Percentiles rank a stretch among this genome's conserved stretches.
Conservation (phyloP, 148 eudicot genomes). For the Simmondsia chinensis region DNA sequence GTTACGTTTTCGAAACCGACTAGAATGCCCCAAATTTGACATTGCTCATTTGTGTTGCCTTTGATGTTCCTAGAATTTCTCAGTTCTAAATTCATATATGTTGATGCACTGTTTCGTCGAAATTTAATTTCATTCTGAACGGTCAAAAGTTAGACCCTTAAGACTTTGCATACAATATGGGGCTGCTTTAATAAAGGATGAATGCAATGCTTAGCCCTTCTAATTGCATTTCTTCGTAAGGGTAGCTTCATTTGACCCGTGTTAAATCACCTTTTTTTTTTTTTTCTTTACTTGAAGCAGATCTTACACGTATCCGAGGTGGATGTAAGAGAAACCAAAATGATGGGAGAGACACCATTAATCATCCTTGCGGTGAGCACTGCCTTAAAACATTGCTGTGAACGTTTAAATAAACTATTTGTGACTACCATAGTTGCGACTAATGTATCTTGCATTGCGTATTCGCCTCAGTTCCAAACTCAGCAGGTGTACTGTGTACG, state of each 20-base stretch:
- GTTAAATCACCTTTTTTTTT: not conserved
- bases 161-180: too few relatives aligned
- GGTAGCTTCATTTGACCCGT: not conserved
- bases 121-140: too few relatives aligned
- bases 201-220: too few relatives aligned
- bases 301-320: conserved; percentile 81
- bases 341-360: conserved; percentile 88
- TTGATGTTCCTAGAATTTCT: too few relatives aligned
- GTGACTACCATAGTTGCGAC: not conserved
- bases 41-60: too few relatives aligned
- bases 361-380: conserved; percentile 59
- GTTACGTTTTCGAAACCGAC: too few relatives aligned
- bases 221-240: too few relatives aligned
- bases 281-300: conserved; percentile 27
- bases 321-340: conserved; percentile 81
- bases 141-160: too few relatives aligned
- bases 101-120: too few relatives aligned
- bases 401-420: not conserved
- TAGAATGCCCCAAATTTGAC: too few relatives aligned
- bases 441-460: conserved; percentile 6
- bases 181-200: too few relatives aligned
- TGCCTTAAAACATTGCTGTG: not conserved
- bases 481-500: conserved; percentile 88
- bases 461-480: conserved; percentile 71
- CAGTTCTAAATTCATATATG: too few relatives aligned